Conservation (phyloP, 192 early-diverging fungal species). For the Borealophlyctis nickersoniae region DNA sequence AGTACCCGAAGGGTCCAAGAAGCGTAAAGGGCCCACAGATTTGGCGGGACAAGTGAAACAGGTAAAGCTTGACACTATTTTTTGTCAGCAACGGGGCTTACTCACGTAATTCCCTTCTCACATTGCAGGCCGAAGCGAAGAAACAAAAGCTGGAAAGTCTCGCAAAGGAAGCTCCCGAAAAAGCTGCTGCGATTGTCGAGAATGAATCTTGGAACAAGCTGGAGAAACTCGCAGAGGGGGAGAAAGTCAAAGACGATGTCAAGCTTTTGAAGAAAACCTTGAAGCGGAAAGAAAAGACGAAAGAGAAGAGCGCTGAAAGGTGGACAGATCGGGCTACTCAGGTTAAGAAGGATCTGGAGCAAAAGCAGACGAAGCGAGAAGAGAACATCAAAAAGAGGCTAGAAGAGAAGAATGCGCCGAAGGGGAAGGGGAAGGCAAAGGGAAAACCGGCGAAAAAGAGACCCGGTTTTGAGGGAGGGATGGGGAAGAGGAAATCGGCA, state of each 20-base stretch:
- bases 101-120: neutral
- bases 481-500: conserved; percentile 23
- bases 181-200: conserved; percentile 66
- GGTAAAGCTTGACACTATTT: conserved; percentile 26
- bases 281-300: conserved; percentile 76
- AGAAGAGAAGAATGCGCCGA: conserved; percentile 73
- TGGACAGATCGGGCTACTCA: conserved; percentile 78
- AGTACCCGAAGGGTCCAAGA: conserved; percentile 55
- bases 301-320: conserved; percentile 78
- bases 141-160: conserved; percentile 74
- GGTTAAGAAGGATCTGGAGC: conserved; percentile 59
- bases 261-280: conserved; percentile 89
- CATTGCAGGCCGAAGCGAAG: conserved; percentile 57
- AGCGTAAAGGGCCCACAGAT: conserved; percentile 62
- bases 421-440: conserved; percentile 61
- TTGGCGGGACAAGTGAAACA: conserved; percentile 61
- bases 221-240: conserved; percentile 75
- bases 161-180: conserved; percentile 54
- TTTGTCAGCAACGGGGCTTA: neutral
- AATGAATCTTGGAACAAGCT: conserved; percentile 81
- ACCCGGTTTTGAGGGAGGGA: conserved; percentile 39
- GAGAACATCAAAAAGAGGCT: conserved; percentile 80
- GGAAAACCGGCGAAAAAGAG: conserved; percentile 63
- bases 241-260: conserved; percentile 89
- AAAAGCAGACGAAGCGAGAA: conserved; percentile 74